Percentiles rank a stretch among this genome's conserved stretches.
These are phyloP conservation scores for Penicillium griseofulvum DNA, from an alignment of 2,329 filamentous ascomycete species.

Conservation along the genomic window DNA sequence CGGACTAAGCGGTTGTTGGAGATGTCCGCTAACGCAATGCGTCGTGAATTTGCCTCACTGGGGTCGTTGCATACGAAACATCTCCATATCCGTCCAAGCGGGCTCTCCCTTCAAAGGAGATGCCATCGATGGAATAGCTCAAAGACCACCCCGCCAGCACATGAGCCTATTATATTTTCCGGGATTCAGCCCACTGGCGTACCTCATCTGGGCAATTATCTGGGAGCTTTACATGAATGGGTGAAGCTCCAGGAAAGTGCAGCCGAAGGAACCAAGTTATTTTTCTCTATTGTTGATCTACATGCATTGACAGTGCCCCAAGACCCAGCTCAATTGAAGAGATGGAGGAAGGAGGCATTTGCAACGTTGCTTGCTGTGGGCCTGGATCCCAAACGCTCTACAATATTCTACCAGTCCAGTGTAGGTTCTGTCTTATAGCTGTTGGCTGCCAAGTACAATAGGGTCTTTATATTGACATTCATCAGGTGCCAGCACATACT, in stretches of 20 bases:
- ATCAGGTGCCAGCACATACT: constrained; percentile 69
- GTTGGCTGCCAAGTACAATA: neutral
- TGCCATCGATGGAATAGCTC: constrained; percentile 16
- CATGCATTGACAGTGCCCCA: constrained; percentile 86
- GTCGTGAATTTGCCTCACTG: neutral
- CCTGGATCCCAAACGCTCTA: constrained; percentile 71
- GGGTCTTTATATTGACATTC: neutral
- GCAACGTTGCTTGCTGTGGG: constrained; percentile 82
- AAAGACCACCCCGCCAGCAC: constrained; percentile 6
- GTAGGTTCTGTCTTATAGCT: constrained; percentile 47
- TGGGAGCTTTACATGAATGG: constrained; percentile 87
- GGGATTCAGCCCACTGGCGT: constrained; percentile 95
- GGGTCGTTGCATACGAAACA: constrained; percentile 7
- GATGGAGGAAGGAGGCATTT: constrained; percentile 69
- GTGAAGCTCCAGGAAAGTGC: constrained; percentile 70
- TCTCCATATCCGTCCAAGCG: neutral
- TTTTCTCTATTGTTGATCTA: constrained; percentile 89
- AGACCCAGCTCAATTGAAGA: constrained; percentile 58
- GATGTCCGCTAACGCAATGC: constrained; percentile 10
- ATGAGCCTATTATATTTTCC: constrained; percentile 70
- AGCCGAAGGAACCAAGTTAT: constrained; percentile 57
- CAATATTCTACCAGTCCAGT: constrained; percentile 77
- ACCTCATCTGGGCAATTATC: constrained; percentile 92
- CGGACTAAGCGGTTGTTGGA: neutral
- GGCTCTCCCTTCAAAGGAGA: constrained; percentile 4